These are phyloP conservation scores for Takashimella koratensis DNA, from an alignment of 1,284 basidiomycete species.

Conservation along the genomic window DNA sequence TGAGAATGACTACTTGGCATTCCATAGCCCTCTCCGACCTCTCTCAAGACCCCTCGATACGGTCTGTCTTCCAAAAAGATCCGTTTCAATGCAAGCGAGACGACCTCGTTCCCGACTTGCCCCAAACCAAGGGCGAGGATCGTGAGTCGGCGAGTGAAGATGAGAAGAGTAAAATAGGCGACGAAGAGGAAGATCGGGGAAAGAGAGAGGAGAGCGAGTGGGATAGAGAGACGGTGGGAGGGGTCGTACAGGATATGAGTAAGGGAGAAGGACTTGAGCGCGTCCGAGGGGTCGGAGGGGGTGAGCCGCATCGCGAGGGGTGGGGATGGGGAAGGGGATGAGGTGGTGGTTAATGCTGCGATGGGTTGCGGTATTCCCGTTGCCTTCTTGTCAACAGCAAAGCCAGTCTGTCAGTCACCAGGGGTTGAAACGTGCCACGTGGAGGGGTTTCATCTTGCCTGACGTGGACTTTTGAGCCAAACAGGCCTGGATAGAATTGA, in stretches of 20 bases:
- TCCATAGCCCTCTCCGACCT: conserved; percentile 43
- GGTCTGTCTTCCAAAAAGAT: conserved; percentile 32
- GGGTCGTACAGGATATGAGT: conserved; percentile 46
- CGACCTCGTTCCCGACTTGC: conserved; percentile 36
- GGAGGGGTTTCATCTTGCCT: too few relatives aligned
- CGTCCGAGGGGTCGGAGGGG: neutral
- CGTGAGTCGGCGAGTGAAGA: conserved; percentile 41
- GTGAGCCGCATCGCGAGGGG: neutral
- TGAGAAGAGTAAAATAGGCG: conserved; percentile 43
- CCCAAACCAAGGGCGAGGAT: conserved; percentile 38
- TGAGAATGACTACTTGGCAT: conserved; percentile 49
- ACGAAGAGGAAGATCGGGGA: conserved; percentile 50
- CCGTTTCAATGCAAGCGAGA: conserved; percentile 36
- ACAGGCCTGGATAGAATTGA: too few relatives aligned
- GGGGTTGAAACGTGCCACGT: too few relatives aligned
- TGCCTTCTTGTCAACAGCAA: too few relatives aligned
- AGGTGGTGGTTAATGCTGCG: too few relatives aligned
- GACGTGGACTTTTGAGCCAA: too few relatives aligned
- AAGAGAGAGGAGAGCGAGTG: conserved; percentile 44
- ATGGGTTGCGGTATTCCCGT: too few relatives aligned
- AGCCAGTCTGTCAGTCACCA: too few relatives aligned
- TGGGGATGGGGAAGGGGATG: too few relatives aligned
- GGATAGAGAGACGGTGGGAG: conserved; percentile 36
- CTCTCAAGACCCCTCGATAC: conserved; percentile 23
- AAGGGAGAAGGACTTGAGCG: conserved; percentile 40